A percentile compares a stretch with the other conserved stretches of the same genome.
Evolutionary conservation across 768 basidiomycete species (phyloP).

Genomic region (Boletus vermiculosoides): DNA sequence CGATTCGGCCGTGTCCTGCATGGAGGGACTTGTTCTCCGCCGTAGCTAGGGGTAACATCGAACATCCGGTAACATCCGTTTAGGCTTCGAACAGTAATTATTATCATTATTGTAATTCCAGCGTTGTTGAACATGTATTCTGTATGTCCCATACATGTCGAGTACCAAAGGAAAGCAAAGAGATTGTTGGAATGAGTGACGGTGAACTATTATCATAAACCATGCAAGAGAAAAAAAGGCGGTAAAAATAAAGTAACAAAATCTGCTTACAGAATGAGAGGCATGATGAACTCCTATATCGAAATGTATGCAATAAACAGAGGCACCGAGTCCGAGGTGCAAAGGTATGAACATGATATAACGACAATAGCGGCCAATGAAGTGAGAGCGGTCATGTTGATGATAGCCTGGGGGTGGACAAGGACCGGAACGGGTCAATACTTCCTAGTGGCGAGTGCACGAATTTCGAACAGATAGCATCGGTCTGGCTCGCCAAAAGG

Average conservation of each 20-base stretch:
- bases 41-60: background rate
- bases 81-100: slow-evolving; percentile 9
- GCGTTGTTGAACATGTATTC: slow-evolving; percentile 33
- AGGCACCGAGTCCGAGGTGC: slow-evolving; percentile 20
- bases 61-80: background rate
- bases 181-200: slow-evolving; percentile 19
- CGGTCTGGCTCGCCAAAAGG: slow-evolving; percentile 49
- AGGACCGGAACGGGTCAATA: slow-evolving; percentile 45
- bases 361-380: slow-evolving; percentile 1
- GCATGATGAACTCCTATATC: slow-evolving; percentile 19
- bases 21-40: slow-evolving; percentile 6
- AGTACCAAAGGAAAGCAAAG: slow-evolving; percentile 21
- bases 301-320: slow-evolving; percentile 23
- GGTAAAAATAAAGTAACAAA: slow-evolving; percentile 30
- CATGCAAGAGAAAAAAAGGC: slow-evolving; percentile 25
- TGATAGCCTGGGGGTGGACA: background rate
- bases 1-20: slow-evolving; percentile 57
- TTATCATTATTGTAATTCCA: slow-evolving; percentile 21
- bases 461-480: slow-evolving; percentile 74
- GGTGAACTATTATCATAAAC: slow-evolving; percentile 26
- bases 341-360: slow-evolving; percentile 19
- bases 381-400: background rate
- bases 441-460: slow-evolving; percentile 81
- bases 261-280: slow-evolving; percentile 29
- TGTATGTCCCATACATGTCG: slow-evolving; percentile 39